Evolutionary conservation across 441 rosid species (phyloP).

Genomic region (Populus hybrid): DNA sequence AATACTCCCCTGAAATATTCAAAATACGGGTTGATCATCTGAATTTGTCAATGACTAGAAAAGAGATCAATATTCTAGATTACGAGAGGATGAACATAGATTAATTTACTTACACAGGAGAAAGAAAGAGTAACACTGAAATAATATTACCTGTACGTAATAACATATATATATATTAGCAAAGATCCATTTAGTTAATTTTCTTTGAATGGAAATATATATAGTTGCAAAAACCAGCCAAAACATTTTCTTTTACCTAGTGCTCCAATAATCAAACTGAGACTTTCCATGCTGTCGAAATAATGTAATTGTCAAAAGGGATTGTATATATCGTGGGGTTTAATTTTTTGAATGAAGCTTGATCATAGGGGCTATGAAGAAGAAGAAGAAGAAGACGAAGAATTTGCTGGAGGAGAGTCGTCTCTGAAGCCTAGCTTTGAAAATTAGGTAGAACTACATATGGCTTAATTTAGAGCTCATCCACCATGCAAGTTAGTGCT

Average conservation of each 20-base stretch:
- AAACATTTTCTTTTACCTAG: conserved; percentile 33
- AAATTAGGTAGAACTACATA: too few species aligned
- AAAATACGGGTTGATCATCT: too few species aligned
- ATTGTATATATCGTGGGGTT: too few species aligned
- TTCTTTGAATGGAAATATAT: background rate
- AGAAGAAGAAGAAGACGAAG: too few species aligned
- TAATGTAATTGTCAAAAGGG: too few species aligned
- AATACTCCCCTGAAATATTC: conserved; percentile 49
- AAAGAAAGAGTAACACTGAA: conserved; percentile 71
- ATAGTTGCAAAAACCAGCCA: too few species aligned
- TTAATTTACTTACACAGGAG: conserved; percentile 56
- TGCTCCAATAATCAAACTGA: conserved; percentile 49
- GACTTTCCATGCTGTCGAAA: conserved; percentile 31
- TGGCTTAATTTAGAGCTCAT: too few species aligned
- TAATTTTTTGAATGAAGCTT: too few species aligned
- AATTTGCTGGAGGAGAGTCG: too few species aligned
- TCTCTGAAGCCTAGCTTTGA: too few species aligned
- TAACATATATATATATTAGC: background rate
- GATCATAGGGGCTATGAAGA: too few species aligned
- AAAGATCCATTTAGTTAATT: background rate
- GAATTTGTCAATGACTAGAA: background rate
- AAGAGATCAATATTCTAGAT: background rate
- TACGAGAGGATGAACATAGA: background rate
- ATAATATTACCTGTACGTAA: conserved; percentile 60
- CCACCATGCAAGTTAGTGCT: too few species aligned